A percentile compares a stretch with the other conserved stretches of the same genome.
These are phyloP conservation scores for Coniochaeta ligniaria DNA, from an alignment of 2,329 filamentous ascomycete species.

Conservation along the genomic window DNA sequence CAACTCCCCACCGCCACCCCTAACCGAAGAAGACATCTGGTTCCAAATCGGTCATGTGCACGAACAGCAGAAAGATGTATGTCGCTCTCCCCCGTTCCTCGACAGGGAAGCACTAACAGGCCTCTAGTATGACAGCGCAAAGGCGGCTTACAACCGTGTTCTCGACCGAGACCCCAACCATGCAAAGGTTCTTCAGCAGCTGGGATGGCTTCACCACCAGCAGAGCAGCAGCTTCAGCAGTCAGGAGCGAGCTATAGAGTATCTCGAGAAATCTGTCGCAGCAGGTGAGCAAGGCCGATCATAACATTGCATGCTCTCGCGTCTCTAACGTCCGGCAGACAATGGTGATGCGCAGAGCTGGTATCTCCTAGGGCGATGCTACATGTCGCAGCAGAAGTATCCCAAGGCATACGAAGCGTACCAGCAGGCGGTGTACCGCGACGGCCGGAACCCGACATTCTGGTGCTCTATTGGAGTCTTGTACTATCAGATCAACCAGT, in stretches of 20 bases:
- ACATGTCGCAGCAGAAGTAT: constrained; percentile 99
- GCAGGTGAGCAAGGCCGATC: constrained; percentile 56
- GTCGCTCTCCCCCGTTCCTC: constrained; percentile 20
- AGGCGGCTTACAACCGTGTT: constrained; percentile 85
- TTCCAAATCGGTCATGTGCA: constrained; percentile 99
- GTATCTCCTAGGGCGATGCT: constrained; percentile 95
- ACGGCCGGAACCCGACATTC: constrained; percentile 95
- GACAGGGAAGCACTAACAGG: not conserved
- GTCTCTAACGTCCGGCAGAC: constrained; percentile 47
- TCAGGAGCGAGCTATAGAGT: constrained; percentile 95
- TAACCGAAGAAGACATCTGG: constrained; percentile 98
- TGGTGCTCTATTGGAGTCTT: constrained; percentile 99
- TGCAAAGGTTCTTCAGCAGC: constrained; percentile 94
- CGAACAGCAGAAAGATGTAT: constrained; percentile 96
- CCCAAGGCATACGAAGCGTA: constrained; percentile 98
- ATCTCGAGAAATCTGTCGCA: constrained; percentile 90
- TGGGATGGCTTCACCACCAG: constrained; percentile 96
- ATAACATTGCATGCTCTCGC: not conserved
- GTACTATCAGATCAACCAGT: constrained; percentile 99
- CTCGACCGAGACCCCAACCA: constrained; percentile 93
- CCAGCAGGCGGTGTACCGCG: constrained; percentile 96
- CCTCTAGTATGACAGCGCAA: constrained; percentile 79
- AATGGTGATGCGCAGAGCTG: constrained; percentile 95
- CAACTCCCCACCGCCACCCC: constrained; percentile 78
- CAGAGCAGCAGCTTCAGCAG: constrained; percentile 86